Evolutionary conservation across 345 rosid genomes (phyloP), one percentile per base, ranked within the genome.

Genomic region (Gossypium anomalum): DNA sequence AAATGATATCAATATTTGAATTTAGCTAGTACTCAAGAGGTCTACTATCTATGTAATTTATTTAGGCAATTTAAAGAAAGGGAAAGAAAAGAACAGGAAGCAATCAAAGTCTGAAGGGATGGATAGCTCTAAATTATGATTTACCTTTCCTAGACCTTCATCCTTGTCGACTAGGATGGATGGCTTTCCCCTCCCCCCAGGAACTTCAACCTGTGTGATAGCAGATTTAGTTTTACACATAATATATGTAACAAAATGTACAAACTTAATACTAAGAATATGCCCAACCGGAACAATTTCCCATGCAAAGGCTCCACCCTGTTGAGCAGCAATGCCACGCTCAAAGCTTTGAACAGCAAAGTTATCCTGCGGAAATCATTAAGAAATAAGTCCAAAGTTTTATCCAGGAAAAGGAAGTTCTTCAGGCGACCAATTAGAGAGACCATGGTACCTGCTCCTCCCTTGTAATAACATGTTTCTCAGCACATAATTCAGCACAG

Each of bases 111-210:
- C 23, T 2, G 9, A 49, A 49, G 9, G n/a, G 23, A 70, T 17
- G 4, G 45, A 52, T 0, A 17, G 17, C 13, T 70, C 60, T 27
- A 29, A 51, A 51, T 51, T 29, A 68, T 27, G 72, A 34, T 72
- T 78, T 80, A 95, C 99, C 97, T 95, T 95, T 58, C 98, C 94
- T 78, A 92, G 82, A 79, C 98, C 97, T 83, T 93, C 99, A 78
- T 95, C 99, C 82, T 87, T 93, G 76, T 93, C 95, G 76, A 93
- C 86, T 79, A 88, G 77, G 77, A 89, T 85, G 65, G 94, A 86
- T 52, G 97, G 93, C 78, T 76, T 93, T 57, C 99, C 99, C 73
- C 97, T 88, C 74, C 97, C 98, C 17, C 93, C 97, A 71, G 99
- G 82, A 81, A 95, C 97, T 84, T 93, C 99, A 82, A 92, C 94